Evolutionary conservation across 495 filamentous ascomycete genomes (phyloP).

Genomic region (Rhypophila decipiens): DNA sequence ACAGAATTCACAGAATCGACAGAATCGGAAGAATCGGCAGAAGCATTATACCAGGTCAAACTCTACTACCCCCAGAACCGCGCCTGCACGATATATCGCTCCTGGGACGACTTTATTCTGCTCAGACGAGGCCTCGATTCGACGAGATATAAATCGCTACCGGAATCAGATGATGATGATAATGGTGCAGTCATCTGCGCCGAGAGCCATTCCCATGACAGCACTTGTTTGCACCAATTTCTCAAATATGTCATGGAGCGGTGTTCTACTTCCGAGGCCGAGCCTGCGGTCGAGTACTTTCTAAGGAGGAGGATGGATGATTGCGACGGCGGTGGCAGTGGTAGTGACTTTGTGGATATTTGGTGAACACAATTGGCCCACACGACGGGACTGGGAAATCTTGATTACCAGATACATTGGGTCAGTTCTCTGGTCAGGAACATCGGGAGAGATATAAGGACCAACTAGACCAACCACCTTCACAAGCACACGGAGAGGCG

Average conservation of each 20-base stretch:
- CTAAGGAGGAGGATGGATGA: constrained; percentile 24
- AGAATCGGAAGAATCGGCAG: not conserved
- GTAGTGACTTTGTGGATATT: too few species aligned
- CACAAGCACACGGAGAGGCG: too few species aligned
- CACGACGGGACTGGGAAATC: too few species aligned
- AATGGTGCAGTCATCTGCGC: not conserved
- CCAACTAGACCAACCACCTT: too few species aligned
- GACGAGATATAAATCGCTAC: not conserved
- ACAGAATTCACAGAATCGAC: too few species aligned
- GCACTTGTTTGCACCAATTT: constrained; percentile 6
- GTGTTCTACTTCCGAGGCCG: constrained; percentile 3
- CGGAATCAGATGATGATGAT: not conserved
- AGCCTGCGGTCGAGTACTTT: constrained; percentile 21
- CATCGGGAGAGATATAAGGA: too few species aligned
- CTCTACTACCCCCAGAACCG: constrained; percentile 26
- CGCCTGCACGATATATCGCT: constrained; percentile 25
- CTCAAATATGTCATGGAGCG: constrained; percentile 13
- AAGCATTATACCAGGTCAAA: constrained; percentile 13
- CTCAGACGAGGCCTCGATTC: constrained; percentile 3
- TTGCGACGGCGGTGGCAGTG: constrained; percentile 18
- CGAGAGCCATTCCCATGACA: not conserved
- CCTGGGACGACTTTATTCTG: constrained; percentile 17
- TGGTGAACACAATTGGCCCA: too few species aligned
- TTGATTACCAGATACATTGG: too few species aligned
- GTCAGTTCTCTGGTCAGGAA: too few species aligned